Percentiles rank a stretch among this genome's conserved stretches.
Evolutionary conservation across 2,329 filamentous ascomycete genomes (phyloP).

Genomic region (Diaporthe destruens): DNA sequence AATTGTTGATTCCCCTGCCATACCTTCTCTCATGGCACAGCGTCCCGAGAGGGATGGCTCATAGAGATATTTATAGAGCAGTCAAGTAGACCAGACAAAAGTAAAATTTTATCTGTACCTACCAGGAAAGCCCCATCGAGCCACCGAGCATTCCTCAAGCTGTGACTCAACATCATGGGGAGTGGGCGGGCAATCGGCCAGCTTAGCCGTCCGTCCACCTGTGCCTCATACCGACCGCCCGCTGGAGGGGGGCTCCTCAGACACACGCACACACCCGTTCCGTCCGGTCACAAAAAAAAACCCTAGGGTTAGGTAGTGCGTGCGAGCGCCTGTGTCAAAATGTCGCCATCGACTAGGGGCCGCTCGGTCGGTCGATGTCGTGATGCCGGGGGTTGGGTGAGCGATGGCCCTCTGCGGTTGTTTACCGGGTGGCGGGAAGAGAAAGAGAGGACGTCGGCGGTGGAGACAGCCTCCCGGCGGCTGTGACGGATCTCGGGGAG

Average conservation of each 20-base stretch:
- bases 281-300: background rate
- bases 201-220: background rate
- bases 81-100: conserved; percentile 26
- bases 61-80: conserved; percentile 33
- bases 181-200: background rate
- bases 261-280: background rate
- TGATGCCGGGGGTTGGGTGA: conserved; percentile 5
- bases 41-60: background rate
- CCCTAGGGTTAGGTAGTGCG: conserved; percentile 36
- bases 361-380: conserved; percentile 25
- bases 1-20: conserved; percentile 40
- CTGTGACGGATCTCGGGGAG: conserved; percentile 37
- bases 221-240: background rate
- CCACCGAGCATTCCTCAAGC: conserved; percentile 1
- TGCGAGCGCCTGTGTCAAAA: background rate
- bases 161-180: conserved; percentile 20
- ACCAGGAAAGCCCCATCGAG: conserved; percentile 30
- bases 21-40: conserved; percentile 24
- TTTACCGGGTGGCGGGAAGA: conserved; percentile 29
- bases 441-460: conserved; percentile 41
- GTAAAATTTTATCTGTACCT: conserved; percentile 35
- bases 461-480: conserved; percentile 34
- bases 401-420: background rate
- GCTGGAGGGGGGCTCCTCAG: no score
- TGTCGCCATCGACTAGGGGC: conserved; percentile 27